Conservation (phyloP, 768 basidiomycete genomes). For the Rhodocollybia butyracea region DNA sequence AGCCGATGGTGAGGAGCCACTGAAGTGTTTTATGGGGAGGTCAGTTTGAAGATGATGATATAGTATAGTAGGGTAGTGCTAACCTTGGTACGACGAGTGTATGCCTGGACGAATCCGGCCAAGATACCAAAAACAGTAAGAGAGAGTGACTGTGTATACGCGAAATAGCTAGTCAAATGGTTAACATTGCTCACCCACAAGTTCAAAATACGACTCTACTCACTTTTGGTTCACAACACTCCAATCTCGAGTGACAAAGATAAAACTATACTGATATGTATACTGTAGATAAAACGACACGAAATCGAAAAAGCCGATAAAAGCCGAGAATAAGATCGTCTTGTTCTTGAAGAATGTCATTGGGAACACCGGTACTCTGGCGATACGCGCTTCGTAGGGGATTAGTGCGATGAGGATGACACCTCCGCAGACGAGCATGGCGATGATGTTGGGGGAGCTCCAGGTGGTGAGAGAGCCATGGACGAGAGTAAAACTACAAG, state of each 20-base stretch:
- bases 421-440: slow-evolving; percentile 29
- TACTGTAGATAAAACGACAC: slow-evolving; percentile 47
- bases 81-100: slow-evolving; percentile 41
- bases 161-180: slow-evolving; percentile 48
- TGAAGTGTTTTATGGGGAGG: not conserved
- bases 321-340: slow-evolving; percentile 40
- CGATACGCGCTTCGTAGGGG: slow-evolving; percentile 32
- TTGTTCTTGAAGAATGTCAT: slow-evolving; percentile 41
- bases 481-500: slow-evolving; percentile 5
- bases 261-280: slow-evolving; percentile 55
- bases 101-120: slow-evolving; percentile 40
- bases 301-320: slow-evolving; percentile 50
- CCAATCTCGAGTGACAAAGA: slow-evolving; percentile 27
- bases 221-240: slow-evolving; percentile 20
- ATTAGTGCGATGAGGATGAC: slow-evolving; percentile 23
- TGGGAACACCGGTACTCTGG: slow-evolving; percentile 43
- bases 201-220: no score
- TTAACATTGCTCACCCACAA: no score
- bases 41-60: no score
- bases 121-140: slow-evolving; percentile 47
- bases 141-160: slow-evolving; percentile 36
- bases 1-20: slow-evolving; percentile 38
- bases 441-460: slow-evolving; percentile 26
- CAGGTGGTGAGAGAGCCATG: slow-evolving; percentile 12
- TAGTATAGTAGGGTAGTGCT: not conserved